Evolutionary conservation across 2,329 filamentous ascomycete species (phyloP), one percentile per base, ranked within the genome.

Genomic region (Sporothrix humicola): DNA sequence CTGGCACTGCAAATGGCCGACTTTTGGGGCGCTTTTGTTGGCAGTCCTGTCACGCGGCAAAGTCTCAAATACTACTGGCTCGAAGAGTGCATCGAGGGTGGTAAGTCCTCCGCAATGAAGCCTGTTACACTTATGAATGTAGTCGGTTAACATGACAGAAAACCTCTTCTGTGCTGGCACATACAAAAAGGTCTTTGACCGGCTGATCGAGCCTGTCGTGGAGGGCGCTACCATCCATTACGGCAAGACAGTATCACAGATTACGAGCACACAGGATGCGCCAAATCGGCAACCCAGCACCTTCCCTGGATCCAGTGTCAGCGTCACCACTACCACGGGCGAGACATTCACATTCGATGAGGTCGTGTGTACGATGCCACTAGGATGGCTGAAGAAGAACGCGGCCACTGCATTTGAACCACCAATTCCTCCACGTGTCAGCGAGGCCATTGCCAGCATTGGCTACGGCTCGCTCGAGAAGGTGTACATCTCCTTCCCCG

Each of bases 61-160:
- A 93, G 91, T 77, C 83, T 94, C 46, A 92, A 90, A 82, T 94
- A 89, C 82, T 92, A 93, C 79, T 93, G 91, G 91, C 79, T 94
- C 5, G 92, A 94, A 79, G 91, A 94, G 80, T 93, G 91, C 76
- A 90, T 94, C 71, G 91, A 93, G 79, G 92, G 91, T 63, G 87
- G 88, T 88, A 79, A 77, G 83, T 5, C 1, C 3, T 26, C 10
- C 2, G 5, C 58, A 15, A 2, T 7, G 13, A 31, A 31, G 6
- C 42, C 46, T 5, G 44, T 31, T 56, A 7, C 23, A n/a, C 17
- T 9, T n/a, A 15, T 31, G 12, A 13, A 23, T 17, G 7, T 8
- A 31, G 12, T 17, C 44, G 13, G 56, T 75, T 59, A 73, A 76
- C 73, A 71, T 72, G 73, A 7, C 61, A 89, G 88, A 89, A 77